These are phyloP conservation scores for Psilocybe sp. DNA, from an alignment of 768 basidiomycete genomes.

Conservation along the genomic window DNA sequence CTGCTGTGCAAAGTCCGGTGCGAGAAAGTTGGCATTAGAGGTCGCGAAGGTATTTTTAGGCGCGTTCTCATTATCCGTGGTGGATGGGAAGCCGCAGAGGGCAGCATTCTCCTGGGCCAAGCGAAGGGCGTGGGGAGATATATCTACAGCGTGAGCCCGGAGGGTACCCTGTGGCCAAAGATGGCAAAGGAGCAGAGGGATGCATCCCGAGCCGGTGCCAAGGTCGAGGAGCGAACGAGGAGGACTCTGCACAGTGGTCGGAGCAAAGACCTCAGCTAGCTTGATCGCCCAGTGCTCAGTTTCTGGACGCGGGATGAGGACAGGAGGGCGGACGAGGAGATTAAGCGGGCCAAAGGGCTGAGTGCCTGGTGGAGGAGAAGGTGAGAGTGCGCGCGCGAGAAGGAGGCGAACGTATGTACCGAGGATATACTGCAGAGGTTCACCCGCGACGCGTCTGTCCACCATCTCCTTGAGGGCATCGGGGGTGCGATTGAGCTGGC, in stretches of 20 bases:
- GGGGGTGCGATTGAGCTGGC: constrained; percentile 19
- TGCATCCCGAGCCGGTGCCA: constrained; percentile 91
- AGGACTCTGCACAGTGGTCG: constrained; percentile 27
- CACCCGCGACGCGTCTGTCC: constrained; percentile 56
- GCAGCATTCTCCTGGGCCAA: constrained; percentile 50
- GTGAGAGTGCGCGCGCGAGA: constrained; percentile 10
- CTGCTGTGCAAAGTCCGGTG: constrained; percentile 38
- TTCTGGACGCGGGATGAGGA: constrained; percentile 93
- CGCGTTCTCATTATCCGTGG: constrained; percentile 15
- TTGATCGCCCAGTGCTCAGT: constrained; percentile 81
- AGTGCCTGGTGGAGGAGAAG: constrained; percentile 45
- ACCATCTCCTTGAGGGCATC: constrained; percentile 45
- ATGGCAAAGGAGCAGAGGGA: constrained; percentile 80
- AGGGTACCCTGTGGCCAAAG: constrained; percentile 55
- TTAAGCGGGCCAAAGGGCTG: constrained; percentile 87
- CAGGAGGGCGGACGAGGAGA: constrained; percentile 71
- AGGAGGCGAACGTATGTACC: constrained; percentile 43
- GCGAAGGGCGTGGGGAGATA: constrained; percentile 55
- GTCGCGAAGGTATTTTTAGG: constrained; percentile 39
- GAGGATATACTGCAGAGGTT: constrained; percentile 90
- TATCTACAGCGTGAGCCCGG: constrained; percentile 64
- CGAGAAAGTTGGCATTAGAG: constrained; percentile 40
- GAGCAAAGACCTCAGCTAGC: constrained; percentile 48
- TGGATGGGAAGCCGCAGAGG: constrained; percentile 34
- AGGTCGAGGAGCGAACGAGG: constrained; percentile 70